Evolutionary conservation across 2,329 filamentous ascomycete genomes (phyloP), one percentile per base, ranked within the genome.

Genomic region (Alternaria postmessia): DNA sequence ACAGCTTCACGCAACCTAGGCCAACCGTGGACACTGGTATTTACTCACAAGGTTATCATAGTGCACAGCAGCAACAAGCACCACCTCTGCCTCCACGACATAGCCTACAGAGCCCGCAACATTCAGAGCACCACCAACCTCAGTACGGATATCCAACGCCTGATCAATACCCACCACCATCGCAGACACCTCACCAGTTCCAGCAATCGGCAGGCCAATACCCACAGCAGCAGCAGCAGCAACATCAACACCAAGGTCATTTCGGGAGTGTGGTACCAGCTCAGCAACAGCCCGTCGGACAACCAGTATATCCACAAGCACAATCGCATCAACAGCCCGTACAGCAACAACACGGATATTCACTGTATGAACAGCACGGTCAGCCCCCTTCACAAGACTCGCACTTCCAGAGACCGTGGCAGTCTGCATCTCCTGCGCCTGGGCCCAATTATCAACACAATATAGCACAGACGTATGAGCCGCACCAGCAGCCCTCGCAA

Each of bases 1-100:
- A 72, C 62, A 76, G 72, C 54, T 78, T 73, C 57, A 74, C 56
- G 32, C 76, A 77, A 41, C 71, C 73, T 5, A 75, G 70, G 41
- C 69, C 75, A 7, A 65, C 41, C 11, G 68, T 69, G n/a, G 68
- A 75, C 34, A 67, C 72, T 11, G 67, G 59, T 24, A 67, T 67
- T 30, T 71, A 75, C 52, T 54, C 62, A 18, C 71, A 75, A 26
- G 71, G 63, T 5, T 69, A 69, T 46, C 74, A 75, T 42, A 64
- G 64, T 11, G 44, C 63, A 22, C 67, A 73, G n/a, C 54, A 59
- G 47, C 65, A 65, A 11, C 64, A 62, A 51, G 42, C 54, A 22
- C 52, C 53, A 7, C 54, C 65, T 59, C 34, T 65, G 28, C 30
- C 57, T 34, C 48, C 62, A 43, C 49, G 56, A 18, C 8, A 32